Base-by-base conservation (phyloP, 2,329 filamentous ascomycete genomes). In the Akanthomyces muscarius region DNA sequence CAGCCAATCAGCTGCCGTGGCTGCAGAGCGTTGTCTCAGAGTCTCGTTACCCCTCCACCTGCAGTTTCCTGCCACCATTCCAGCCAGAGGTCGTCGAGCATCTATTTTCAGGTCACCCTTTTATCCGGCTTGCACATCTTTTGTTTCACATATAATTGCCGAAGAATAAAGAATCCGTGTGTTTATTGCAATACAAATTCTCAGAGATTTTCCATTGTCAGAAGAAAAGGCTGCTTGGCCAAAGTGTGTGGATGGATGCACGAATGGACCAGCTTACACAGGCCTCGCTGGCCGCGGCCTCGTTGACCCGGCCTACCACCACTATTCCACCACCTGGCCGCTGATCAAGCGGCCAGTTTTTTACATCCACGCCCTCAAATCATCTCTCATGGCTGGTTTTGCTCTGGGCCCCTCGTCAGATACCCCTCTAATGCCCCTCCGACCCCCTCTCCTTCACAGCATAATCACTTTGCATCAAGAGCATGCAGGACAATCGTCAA, bases 1-100 rank as follows among this genome's bases (percentile, higher is more conserved):
- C 25, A 25, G 54, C 54, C 54, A 57, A 57, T 57, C 54, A 57
- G 48, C 4, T 25, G 54, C 44, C 28, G n/a, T 48, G 25, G 3
- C 11, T 14, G 28, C 4, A 8, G 11, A 5, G 28, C 30, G 5
- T 21, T 11, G 54, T 57, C 42, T 48, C 28, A 48, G 52, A 18
- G 8, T 47, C n/a, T 21, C 23, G 23, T 10, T 47, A 5, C 16
- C 44, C 23, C 44, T 21, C 44, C 33, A 36, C 33, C 33, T 36
- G 8, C 33, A 10, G 5, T 36, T 36, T 36, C 33, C 18, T 36
- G 50, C 50, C 50, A 52, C 50, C 53, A 55, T 44, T 44, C 33
- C 53, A 55, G 11, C n/a, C 13, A 41, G 38, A 41, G 38, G 38
- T 5, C 14, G 38, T 16, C 13, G 13, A 42, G 30, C 18, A 2